Evolutionary conservation across 108 stramenopile species (phyloP).

Genomic region (Nitzschia sp.): DNA sequence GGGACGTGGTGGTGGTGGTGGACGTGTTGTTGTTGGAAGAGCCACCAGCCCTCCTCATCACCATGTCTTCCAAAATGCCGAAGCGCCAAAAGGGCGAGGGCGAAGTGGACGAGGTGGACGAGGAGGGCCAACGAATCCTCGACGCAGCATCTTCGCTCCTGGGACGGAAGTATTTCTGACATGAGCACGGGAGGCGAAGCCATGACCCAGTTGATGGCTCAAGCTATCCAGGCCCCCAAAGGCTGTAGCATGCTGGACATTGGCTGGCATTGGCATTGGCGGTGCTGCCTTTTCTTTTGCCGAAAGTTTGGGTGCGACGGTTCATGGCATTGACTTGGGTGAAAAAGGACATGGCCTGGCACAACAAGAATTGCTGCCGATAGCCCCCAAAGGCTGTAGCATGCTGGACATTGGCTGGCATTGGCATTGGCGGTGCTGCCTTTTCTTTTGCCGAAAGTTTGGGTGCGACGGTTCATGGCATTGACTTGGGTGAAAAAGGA

Average conservation of each 20-base stretch:
- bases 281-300: slow-evolving; percentile 24
- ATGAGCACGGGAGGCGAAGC: slow-evolving; percentile 30
- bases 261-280: slow-evolving; percentile 29
- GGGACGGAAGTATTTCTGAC: too few species aligned
- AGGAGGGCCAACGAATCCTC: too few species aligned
- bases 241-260: slow-evolving; percentile 13
- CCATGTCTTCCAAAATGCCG: too few species aligned
- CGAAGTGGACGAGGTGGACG: too few species aligned
- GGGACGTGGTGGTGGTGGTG: too few species aligned
- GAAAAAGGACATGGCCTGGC: slow-evolving; percentile 16
- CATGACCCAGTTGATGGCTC: background rate
- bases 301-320: slow-evolving; percentile 11
- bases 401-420: slow-evolving; percentile 27
- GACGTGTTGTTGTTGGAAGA: too few species aligned
- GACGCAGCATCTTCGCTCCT: too few species aligned
- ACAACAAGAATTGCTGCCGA: slow-evolving; percentile 5
- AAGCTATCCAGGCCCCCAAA: background rate
- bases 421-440: slow-evolving; percentile 26
- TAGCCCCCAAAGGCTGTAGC: too few species aligned
- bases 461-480: slow-evolving; percentile 15
- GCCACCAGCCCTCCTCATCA: too few species aligned
- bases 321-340: slow-evolving; percentile 22
- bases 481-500: slow-evolving; percentile 22
- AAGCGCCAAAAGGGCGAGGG: too few species aligned
- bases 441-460: slow-evolving; percentile 18